Percentiles rank a stretch among this genome's conserved stretches.
These are phyloP conservation scores for Triangularia setosa DNA, from an alignment of 2,329 filamentous ascomycete species.

Conservation along the genomic window DNA sequence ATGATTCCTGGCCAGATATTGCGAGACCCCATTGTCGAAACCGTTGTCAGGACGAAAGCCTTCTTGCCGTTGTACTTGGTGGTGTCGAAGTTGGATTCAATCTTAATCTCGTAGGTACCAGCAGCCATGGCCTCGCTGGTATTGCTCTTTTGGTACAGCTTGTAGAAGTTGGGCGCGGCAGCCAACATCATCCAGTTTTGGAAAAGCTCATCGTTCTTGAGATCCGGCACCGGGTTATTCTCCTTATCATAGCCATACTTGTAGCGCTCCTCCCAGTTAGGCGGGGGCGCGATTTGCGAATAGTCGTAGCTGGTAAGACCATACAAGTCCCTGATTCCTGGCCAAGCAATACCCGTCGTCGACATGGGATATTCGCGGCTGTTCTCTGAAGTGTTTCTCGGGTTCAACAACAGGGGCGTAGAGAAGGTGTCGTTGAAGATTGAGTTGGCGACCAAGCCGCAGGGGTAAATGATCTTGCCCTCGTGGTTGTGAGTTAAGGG, in stretches of 20 bases:
- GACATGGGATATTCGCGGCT: slow-evolving; percentile 67
- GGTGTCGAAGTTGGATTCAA: slow-evolving; percentile 43
- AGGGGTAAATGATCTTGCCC: slow-evolving; percentile 79
- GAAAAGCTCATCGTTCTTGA: slow-evolving; percentile 76
- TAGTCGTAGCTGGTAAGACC: slow-evolving; percentile 62
- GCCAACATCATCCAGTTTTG: slow-evolving; percentile 99
- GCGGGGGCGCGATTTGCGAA: slow-evolving; percentile 70
- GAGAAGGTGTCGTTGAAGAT: slow-evolving; percentile 91
- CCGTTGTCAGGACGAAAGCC: slow-evolving; percentile 81
- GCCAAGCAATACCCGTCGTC: slow-evolving; percentile 79
- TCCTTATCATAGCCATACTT: slow-evolving; percentile 62
- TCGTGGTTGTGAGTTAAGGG: slow-evolving; percentile 57
- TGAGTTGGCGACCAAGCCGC: slow-evolving; percentile 93
- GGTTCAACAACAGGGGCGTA: slow-evolving; percentile 59
- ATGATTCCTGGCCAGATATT: slow-evolving; percentile 96
- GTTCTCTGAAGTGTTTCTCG: slow-evolving; percentile 37
- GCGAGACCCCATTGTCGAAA: slow-evolving; percentile 88
- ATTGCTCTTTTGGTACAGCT: slow-evolving; percentile 75
- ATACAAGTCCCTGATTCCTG: slow-evolving; percentile 77
- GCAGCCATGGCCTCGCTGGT: slow-evolving; percentile 62
- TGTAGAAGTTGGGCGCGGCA: slow-evolving; percentile 89
- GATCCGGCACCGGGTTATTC: slow-evolving; percentile 62
- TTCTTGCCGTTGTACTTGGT: slow-evolving; percentile 76
- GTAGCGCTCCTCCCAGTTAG: slow-evolving; percentile 75
- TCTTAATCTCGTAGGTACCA: slow-evolving; percentile 73